Evolutionary conservation across 2,329 filamentous ascomycete species (phyloP), one percentile per base, ranked within the genome.

Genomic region (Sporothrix humicola): DNA sequence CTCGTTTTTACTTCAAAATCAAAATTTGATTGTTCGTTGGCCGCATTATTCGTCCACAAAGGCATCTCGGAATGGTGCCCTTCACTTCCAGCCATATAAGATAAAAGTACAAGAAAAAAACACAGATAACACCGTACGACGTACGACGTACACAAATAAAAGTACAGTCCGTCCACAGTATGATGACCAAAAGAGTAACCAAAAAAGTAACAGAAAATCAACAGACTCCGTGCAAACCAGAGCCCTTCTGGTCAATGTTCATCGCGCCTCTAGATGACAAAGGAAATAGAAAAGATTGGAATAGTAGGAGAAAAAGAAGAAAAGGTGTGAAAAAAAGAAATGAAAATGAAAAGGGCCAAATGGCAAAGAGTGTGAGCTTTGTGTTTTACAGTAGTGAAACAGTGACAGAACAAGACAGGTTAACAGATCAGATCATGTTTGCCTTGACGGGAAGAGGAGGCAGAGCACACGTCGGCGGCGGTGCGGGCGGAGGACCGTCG

Each of bases 391-490:
- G 5, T 46, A 17, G 31, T 48, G 42, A 44, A 46, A 46, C 61
- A 48, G 31, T 6, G 7, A 37, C 4, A 2, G 5, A 31, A 31
- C 31, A 7, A 3, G 31, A 37, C 31, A 37, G 7, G 7, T 37
- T 3, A 2, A 8, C 12, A 15, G 42, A 48, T 54, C 20, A 72
- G 48, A 66, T 26, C 37, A 52, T 31, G 23, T 50, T 7, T 26
- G 42, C 12, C 54, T 58, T 42, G 7, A 71, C 46, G 2, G 76
- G 76, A 13, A 76, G 82, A 0, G 87, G 87, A 20, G 87, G 87
- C 26, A 89, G 82, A 15, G 87, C 87, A 76, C 84, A 85, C 12
- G 82, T 88, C 31, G 87, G 87, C 5, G 87, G 87, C 7, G 87
- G 87, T 15, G 83, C 85, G 17, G 84, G 87, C 1, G 87, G 87